Percentiles rank a stretch among this genome's conserved stretches.
Evolutionary conservation across 768 basidiomycete genomes (phyloP).

Genomic region (Hygrophorus pudorinus): DNA sequence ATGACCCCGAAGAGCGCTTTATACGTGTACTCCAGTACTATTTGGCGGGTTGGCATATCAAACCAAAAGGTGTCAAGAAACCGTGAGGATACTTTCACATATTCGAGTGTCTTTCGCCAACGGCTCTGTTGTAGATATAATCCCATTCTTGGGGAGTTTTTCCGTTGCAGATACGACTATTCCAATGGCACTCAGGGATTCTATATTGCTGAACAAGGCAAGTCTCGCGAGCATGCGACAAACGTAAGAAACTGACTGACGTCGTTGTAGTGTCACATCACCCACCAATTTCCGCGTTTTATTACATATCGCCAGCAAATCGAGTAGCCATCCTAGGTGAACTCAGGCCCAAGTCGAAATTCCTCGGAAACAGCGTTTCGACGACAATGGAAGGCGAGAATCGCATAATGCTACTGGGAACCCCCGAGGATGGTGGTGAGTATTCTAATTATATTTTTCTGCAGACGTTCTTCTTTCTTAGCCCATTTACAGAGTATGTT

Average conservation of each 20-base stretch:
- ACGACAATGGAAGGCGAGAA: constrained; percentile 97
- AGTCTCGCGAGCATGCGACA: constrained; percentile 5
- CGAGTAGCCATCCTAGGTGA: constrained; percentile 84
- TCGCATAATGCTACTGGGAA: constrained; percentile 71
- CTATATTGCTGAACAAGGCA: constrained; percentile 95
- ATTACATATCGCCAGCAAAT: constrained; percentile 89
- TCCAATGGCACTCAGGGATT: constrained; percentile 83
- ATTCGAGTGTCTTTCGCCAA: constrained; percentile 4
- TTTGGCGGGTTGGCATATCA: constrained; percentile 99
- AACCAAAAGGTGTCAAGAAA: constrained; percentile 99
- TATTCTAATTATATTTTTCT: constrained; percentile 9
- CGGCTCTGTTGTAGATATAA: constrained; percentile 59
- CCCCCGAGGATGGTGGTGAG: constrained; percentile 80
- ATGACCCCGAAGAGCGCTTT: constrained; percentile 84
- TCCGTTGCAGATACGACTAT: constrained; percentile 93
- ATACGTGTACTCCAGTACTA: constrained; percentile 88
- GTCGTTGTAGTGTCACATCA: constrained; percentile 83
- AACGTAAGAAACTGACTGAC: background rate
- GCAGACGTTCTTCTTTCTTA: background rate
- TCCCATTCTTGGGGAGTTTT: constrained; percentile 95
- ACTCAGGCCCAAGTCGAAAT: constrained; percentile 89
- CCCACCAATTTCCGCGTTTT: constrained; percentile 92
- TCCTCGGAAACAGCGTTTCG: constrained; percentile 93
- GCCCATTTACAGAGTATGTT: constrained; percentile 50
- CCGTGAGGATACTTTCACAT: constrained; percentile 46